Evolutionary conservation across 2,329 filamentous ascomycete species (phyloP).

Genomic region (Claviceps sp.): DNA sequence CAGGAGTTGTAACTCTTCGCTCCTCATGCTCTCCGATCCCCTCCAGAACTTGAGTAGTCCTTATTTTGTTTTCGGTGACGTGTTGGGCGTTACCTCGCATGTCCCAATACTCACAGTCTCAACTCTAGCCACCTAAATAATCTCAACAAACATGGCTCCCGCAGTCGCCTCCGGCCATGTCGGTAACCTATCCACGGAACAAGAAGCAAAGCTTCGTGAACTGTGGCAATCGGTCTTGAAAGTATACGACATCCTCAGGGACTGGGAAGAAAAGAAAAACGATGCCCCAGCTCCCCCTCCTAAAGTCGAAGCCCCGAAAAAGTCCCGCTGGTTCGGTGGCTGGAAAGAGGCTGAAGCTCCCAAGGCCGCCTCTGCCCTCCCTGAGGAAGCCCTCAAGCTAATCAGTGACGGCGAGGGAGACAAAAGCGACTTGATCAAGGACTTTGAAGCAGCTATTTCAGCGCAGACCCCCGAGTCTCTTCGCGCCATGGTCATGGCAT

Average conservation of each 20-base stretch:
- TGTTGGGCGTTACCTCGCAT: no score
- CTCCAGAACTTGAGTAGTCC: no score
- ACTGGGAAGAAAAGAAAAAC: constrained; percentile 1
- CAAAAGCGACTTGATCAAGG: constrained; percentile 5
- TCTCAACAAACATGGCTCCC: background rate
- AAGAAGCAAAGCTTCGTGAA: constrained; percentile 13
- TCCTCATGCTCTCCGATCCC: no score
- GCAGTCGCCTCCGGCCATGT: constrained; percentile 6
- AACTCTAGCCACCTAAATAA: background rate
- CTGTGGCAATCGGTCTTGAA: constrained; percentile 13
- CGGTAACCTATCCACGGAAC: constrained; percentile 12
- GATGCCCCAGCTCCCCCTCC: background rate
- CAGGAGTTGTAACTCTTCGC: background rate
- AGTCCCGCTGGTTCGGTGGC: constrained; percentile 6
- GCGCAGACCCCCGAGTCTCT: constrained; percentile 2
- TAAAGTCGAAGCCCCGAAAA: constrained; percentile 3
- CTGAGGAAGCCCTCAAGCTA: constrained; percentile 5
- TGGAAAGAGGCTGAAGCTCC: background rate
- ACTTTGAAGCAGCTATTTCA: constrained; percentile 4
- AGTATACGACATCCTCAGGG: constrained; percentile 8
- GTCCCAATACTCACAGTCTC: background rate
- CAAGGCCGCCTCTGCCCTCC: background rate
- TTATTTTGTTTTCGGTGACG: no score
- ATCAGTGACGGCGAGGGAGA: constrained; percentile 3
- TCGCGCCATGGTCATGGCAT: constrained; percentile 9